Evolutionary conservation across 306 rosid genomes (phyloP), one percentile per base, ranked within the genome.

Genomic region (Parietaria judaica): DNA sequence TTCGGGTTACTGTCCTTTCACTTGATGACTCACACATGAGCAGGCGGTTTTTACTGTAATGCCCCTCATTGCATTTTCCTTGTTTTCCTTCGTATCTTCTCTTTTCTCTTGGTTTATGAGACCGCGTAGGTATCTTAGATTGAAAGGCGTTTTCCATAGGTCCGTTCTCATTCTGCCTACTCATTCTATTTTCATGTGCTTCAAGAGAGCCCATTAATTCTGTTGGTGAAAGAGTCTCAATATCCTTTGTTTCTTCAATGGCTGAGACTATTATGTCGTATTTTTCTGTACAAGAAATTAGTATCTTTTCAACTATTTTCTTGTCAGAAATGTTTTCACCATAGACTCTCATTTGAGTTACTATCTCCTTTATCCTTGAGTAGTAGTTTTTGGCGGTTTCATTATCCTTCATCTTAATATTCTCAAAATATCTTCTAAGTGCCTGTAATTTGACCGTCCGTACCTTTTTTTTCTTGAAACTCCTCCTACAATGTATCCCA

Each of bases 271-370:
- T 7, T 54, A n/a, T 7, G 17, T 15, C 58, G 7, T 54, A 54
- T 41, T 41, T 41, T 41, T 41, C 45, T 5, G 45, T 41, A 41
- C 45, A 41, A 8, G 45, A 5, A 41, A 41, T 41, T 41, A 41
- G 9, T 5, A 41, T 41, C 9, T 41, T 41, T 41, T 41, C 45
- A 41, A 41, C 45, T 5, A 41, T 8, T 41, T 41, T 41, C 45
- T 41, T 41, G 7, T 41, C 36, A 1, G 7, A 10, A 7, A 49
- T 62, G 4, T 36, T 34, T 11, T 48, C 56, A 0, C 46, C 45
- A 31, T 62, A 47, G 17, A 56, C 31, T 49, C 31, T 62, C 16
- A 62, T 6, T 62, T 62, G 56, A 62, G 48, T 62, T 11, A 62
- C 47, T 14, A 62, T 8, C 4, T 45, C 5, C 1, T 60, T 34